A percentile compares a stretch with the other conserved stretches of the same genome.
These are phyloP conservation scores for Cochlearia excelsa DNA, from an alignment of 345 rosid species.

Conservation along the genomic window DNA sequence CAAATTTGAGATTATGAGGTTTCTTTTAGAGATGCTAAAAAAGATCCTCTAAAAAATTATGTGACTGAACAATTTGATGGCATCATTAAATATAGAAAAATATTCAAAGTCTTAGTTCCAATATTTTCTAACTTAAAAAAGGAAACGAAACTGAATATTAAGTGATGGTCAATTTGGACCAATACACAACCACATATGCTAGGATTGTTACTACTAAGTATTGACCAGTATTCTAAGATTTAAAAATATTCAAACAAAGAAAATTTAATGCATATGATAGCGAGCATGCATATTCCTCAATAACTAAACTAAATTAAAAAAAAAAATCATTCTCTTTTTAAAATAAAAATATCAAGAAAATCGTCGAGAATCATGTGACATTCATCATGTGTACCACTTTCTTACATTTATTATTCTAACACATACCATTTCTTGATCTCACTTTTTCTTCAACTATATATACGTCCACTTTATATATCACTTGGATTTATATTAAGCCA, in stretches of 20 bases:
- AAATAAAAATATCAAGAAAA: conserved; percentile 29
- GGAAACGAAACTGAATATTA: too few species aligned
- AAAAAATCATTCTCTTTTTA: neutral
- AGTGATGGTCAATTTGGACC: too few species aligned
- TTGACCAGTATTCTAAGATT: conserved; percentile 8
- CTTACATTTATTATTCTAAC: conserved; percentile 23
- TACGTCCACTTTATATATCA: neutral
- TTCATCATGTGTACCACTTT: conserved; percentile 37
- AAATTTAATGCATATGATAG: conserved; percentile 13
- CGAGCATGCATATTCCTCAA: conserved; percentile 14
- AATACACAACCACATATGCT: neutral
- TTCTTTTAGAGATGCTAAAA: too few species aligned
- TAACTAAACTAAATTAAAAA: conserved; percentile 7
- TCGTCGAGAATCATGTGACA: conserved; percentile 75
- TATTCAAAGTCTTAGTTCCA: too few species aligned
- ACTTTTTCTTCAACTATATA: conserved; percentile 10
- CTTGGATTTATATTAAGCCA: conserved; percentile 7
- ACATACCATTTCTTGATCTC: conserved; percentile 9
- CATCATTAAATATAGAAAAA: too few species aligned
- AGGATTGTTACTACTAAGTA: too few species aligned
- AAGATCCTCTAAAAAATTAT: too few species aligned
- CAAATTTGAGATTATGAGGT: too few species aligned
- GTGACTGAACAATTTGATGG: too few species aligned
- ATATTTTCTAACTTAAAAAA: too few species aligned
- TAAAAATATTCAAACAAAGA: conserved; percentile 15